Conservation (phyloP, 2,329 filamentous ascomycete species). For the Falciphora oryzae region DNA sequence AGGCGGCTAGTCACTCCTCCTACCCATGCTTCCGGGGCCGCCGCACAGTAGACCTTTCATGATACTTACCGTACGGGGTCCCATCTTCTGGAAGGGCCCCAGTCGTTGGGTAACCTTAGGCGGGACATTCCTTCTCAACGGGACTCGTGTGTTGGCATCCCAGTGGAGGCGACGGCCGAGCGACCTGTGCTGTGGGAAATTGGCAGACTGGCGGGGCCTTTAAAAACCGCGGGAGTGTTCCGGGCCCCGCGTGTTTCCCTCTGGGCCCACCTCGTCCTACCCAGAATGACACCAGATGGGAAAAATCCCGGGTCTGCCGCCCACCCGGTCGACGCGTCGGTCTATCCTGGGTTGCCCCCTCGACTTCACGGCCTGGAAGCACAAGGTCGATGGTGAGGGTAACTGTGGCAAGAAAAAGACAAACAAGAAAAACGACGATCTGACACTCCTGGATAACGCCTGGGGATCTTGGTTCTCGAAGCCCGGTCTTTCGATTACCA, state of each 20-base stretch:
- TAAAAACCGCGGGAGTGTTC: slow-evolving; percentile 5
- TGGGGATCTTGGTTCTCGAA: not conserved
- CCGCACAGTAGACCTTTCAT: not conserved
- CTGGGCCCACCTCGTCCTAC: not conserved
- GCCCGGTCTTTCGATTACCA: no score
- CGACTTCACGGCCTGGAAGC: not conserved
- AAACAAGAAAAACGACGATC: no score
- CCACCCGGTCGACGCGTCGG: not conserved
- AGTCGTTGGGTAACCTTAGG: not conserved
- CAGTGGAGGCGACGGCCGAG: not conserved
- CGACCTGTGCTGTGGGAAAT: not conserved
- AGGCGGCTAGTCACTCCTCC: not conserved
- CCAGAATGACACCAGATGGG: not conserved
- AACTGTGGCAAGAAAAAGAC: not conserved
- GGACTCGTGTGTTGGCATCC: not conserved
- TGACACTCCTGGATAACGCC: no score
- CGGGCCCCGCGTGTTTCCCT: slow-evolving; percentile 6
- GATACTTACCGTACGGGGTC: not conserved
- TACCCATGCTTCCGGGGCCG: not conserved
- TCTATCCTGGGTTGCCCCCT: not conserved
- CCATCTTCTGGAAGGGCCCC: not conserved
- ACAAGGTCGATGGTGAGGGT: not conserved
- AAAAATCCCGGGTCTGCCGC: not conserved
- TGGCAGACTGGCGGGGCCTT: not conserved
- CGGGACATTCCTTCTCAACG: not conserved